A percentile compares a stretch with the other conserved stretches of the same genome.
phyloP scores from a whole-genome alignment of 2,329 filamentous ascomycete species.

The Colletotrichum sp. region DNA sequence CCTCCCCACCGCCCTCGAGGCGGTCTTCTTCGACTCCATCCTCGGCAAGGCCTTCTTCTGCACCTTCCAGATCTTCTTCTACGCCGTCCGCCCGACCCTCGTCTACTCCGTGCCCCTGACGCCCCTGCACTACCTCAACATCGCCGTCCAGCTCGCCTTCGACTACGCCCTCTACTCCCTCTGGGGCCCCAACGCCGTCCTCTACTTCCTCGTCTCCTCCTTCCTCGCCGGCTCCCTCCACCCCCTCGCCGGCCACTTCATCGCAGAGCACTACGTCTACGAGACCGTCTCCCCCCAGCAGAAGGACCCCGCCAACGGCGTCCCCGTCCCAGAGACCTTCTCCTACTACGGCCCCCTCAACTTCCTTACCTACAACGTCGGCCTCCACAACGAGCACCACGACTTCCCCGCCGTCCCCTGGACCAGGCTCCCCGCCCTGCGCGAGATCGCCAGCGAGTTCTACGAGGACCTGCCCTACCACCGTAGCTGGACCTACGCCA shows the following conservation, averaged over 20 bases:
- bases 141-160: constrained; percentile 77
- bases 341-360: constrained; percentile 96
- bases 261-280: constrained; percentile 95
- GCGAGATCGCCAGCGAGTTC: constrained; percentile 86
- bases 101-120: constrained; percentile 91
- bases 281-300: constrained; percentile 63
- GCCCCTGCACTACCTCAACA: constrained; percentile 81
- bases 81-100: constrained; percentile 94
- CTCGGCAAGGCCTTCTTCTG: constrained; percentile 98
- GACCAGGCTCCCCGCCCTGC: constrained; percentile 81
- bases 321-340: constrained; percentile 89
- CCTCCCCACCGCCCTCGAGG: constrained; percentile 90
- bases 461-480: constrained; percentile 88
- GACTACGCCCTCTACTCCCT: constrained; percentile 71
- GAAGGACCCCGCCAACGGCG: constrained; percentile 60
- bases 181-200: constrained; percentile 68
- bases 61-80: constrained; percentile 99
- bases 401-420: constrained; percentile 97
- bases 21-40: constrained; percentile 91
- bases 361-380: constrained; percentile 94
- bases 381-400: constrained; percentile 98
- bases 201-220: constrained; percentile 86
- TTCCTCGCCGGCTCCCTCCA: constrained; percentile 95
- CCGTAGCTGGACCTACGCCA: constrained; percentile 88
- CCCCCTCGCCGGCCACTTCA: constrained; percentile 96